These are phyloP conservation scores for Coelastrella sp. DNA, from an alignment of 139 green algal genomes.

Conservation along the genomic window DNA sequence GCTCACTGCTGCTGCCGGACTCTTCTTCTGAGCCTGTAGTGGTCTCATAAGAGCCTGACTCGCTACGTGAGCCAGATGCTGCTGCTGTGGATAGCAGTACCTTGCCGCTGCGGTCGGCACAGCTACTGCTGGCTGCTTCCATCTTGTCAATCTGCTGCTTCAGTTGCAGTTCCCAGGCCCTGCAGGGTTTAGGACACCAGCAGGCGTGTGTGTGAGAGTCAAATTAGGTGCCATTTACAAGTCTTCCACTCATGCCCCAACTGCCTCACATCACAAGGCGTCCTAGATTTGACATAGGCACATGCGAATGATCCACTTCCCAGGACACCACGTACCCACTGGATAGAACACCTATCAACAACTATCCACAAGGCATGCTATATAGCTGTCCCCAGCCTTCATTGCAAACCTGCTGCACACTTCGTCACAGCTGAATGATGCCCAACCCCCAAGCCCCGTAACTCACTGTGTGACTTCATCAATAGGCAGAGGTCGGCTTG, in stretches of 20 bases:
- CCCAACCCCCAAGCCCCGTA: neutral
- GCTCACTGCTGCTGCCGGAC: conserved; percentile 28
- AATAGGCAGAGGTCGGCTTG: conserved; percentile 34
- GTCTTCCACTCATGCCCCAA: neutral
- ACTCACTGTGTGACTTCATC: conserved; percentile 39
- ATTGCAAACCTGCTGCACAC: no score
- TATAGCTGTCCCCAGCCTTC: no score
- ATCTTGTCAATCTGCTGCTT: conserved; percentile 31
- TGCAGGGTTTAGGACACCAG: neutral
- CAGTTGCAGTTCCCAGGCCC: conserved; percentile 15
- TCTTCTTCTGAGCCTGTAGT: conserved; percentile 6
- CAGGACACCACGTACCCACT: no score
- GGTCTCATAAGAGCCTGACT: neutral
- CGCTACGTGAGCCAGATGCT: neutral
- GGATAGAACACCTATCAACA: no score
- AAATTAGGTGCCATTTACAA: neutral
- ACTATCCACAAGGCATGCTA: no score
- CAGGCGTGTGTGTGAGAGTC: no score
- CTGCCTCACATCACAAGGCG: no score
- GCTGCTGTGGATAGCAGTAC: neutral
- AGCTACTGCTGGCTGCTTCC: conserved; percentile 21
- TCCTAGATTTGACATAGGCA: no score
- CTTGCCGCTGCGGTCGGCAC: conserved; percentile 2
- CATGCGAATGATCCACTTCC: no score
- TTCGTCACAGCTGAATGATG: no score